Evolutionary conservation across 805 yeast species (phyloP).

Genomic region (Dipodascus albidus): DNA sequence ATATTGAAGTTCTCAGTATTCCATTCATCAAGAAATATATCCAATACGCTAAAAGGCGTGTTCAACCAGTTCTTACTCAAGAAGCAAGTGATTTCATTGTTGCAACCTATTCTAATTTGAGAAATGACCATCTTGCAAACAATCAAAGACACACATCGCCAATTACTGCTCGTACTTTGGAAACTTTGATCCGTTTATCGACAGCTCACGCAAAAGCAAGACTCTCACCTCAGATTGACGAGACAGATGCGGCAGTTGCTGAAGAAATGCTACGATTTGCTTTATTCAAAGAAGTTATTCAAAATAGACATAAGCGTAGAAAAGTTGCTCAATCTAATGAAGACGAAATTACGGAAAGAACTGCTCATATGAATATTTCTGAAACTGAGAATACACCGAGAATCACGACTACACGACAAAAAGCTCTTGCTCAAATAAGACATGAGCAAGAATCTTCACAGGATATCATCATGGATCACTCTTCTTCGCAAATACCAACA

Average conservation of each 20-base stretch:
- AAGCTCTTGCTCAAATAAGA: constrained; percentile 6
- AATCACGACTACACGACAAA: constrained; percentile 18
- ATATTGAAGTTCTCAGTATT: constrained; percentile 50
- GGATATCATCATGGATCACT: background rate
- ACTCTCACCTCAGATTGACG: constrained; percentile 60
- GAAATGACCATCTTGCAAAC: constrained; percentile 52
- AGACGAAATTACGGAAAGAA: constrained; percentile 30
- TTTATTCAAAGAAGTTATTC: constrained; percentile 60
- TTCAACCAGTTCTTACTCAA: constrained; percentile 67
- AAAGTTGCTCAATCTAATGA: constrained; percentile 29
- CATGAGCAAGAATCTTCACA: background rate
- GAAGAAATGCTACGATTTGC: constrained; percentile 78
- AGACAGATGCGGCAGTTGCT: constrained; percentile 75
- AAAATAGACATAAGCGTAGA: constrained; percentile 27
- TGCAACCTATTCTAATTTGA: constrained; percentile 61
- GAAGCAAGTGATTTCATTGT: constrained; percentile 76
- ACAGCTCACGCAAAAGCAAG: constrained; percentile 98
- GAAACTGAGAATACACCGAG: constrained; percentile 23
- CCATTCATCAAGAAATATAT: constrained; percentile 84
- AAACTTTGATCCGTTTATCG: constrained; percentile 85
- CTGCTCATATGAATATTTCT: constrained; percentile 23
- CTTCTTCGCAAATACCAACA: background rate
- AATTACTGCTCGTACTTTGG: constrained; percentile 95
- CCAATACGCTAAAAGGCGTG: constrained; percentile 85
- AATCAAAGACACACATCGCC: constrained; percentile 65